Conservation (phyloP, 495 filamentous ascomycete species). For the Cryomyces minteri region DNA sequence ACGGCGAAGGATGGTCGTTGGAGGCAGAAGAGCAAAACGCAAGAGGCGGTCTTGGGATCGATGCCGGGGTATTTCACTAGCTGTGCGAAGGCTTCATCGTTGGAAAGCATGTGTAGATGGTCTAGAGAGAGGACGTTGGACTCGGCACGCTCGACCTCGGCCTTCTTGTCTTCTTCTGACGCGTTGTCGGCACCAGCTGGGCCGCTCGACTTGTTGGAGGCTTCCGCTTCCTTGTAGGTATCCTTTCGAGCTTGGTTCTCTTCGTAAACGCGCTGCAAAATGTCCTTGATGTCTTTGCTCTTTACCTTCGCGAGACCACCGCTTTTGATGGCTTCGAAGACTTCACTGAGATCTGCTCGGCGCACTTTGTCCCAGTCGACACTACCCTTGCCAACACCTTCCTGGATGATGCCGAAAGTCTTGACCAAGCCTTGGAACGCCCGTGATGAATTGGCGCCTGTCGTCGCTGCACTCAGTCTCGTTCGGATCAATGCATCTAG, state of each 20-base stretch:
- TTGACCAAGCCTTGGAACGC: conserved; percentile 56
- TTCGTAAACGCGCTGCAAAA: conserved; percentile 61
- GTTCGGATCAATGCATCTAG: conserved; percentile 80
- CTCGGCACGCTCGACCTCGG: conserved; percentile 34
- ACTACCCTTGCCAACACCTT: conserved; percentile 52
- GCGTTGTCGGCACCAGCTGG: conserved; percentile 20
- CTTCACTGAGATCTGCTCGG: conserved; percentile 35
- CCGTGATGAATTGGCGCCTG: conserved; percentile 40
- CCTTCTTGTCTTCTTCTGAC: conserved; percentile 24
- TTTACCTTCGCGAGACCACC: conserved; percentile 58
- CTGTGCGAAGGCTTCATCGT: conserved; percentile 51
- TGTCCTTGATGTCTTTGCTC: conserved; percentile 58
- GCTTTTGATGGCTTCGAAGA: conserved; percentile 52
- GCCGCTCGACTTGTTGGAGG: conserved; percentile 7
- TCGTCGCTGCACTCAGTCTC: conserved; percentile 58
- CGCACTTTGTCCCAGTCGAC: conserved; percentile 80
- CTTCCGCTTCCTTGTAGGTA: conserved; percentile 9
- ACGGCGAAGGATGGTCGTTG: conserved; percentile 26
- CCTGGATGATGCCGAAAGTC: conserved; percentile 43
- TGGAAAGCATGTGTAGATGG: conserved; percentile 48
- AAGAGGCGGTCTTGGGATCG: conserved; percentile 81
- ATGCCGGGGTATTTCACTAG: conserved; percentile 68
- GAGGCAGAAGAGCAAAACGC: conserved; percentile 36
- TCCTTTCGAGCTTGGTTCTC: conserved; percentile 39
- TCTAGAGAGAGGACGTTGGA: conserved; percentile 52